Evolutionary conservation across 805 yeast genomes (phyloP).

Genomic region (Kuraishia capsulata): DNA sequence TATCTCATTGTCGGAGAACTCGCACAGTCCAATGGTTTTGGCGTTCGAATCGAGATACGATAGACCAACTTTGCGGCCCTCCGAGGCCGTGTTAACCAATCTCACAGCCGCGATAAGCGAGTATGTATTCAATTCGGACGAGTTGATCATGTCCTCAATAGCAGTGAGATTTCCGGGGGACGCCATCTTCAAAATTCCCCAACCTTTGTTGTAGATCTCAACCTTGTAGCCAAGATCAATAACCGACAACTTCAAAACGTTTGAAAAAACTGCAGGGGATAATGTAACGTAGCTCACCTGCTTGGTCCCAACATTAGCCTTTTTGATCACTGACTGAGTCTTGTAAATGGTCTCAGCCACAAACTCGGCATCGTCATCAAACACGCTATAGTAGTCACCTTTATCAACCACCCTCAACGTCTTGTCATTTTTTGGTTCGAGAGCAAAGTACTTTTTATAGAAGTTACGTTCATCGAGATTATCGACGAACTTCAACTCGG

Average conservation of each 20-base stretch:
- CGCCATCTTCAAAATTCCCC: constrained; percentile 52
- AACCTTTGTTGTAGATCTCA: constrained; percentile 66
- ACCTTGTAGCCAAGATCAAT: constrained; percentile 67
- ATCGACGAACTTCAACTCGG: constrained; percentile 51
- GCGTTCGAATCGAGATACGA: constrained; percentile 70
- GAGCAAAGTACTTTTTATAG: constrained; percentile 34
- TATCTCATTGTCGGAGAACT: constrained; percentile 80
- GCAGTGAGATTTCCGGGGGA: constrained; percentile 86
- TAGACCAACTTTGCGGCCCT: constrained; percentile 58
- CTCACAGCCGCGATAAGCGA: constrained; percentile 51
- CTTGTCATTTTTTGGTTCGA: constrained; percentile 39
- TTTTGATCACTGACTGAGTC: constrained; percentile 72
- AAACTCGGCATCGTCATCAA: constrained; percentile 66
- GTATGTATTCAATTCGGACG: constrained; percentile 29
- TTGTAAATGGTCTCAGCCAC: constrained; percentile 82
- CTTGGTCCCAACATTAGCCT: constrained; percentile 26
- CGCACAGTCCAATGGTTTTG: constrained; percentile 59
- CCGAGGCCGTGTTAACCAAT: constrained; percentile 26
- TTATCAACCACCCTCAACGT: constrained; percentile 71
- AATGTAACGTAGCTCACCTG: constrained; percentile 58
- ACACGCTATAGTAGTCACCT: constrained; percentile 70
- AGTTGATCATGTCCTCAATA: constrained; percentile 59
- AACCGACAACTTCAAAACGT: constrained; percentile 55
- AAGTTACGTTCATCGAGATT: constrained; percentile 36
- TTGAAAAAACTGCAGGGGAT: constrained; percentile 63